Base-by-base conservation (phyloP, 331 rosid species). In the Spiraea crenata region DNA sequence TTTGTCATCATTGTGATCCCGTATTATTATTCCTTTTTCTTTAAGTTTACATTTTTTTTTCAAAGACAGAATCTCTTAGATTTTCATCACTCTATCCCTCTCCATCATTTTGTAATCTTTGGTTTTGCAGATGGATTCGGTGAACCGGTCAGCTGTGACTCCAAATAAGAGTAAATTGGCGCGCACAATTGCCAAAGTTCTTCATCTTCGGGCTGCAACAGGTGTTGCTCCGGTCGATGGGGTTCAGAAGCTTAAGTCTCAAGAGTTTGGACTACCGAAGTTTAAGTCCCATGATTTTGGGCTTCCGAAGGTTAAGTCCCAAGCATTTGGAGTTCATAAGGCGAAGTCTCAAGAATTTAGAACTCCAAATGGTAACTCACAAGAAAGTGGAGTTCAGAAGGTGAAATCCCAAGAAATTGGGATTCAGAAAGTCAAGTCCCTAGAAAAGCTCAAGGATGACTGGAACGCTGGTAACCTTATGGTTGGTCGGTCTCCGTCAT, bases 121-220 rank as follows among this genome's bases (percentile, higher is more conserved):
- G 60, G 60, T 5, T 70, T 52, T 82, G 70, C 76, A 82, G 87
- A 93, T 93, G 99, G 97, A 89, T 49, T 79, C 96, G 1, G 81
- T 91, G 69, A 86, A 85, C 71, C 83, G 90, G 8, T 82, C 85
- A 4, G 80, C 87, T 11, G 80, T 83, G 14, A 85, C 90, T 40
- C 92, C 96, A 46, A 57, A 76, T 6, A 91, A 83, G 91, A 82
- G 81, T 71, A 88, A 72, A 73, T 63, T 89, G 54, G 96, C 81
- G 8, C 86, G 91, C 6, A 70, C 89, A 5, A 66, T 93, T n/a
- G 86, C 95, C 0, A 93, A 91, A 79, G 91, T 93, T 83, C 92
- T 93, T 76, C 88, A 91, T 67, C 76, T 87, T 9, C 84, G 83
- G 41, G 82, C 83, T 7, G 65, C 84, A 17, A 78, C 89, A 16